Base-by-base conservation (phyloP, 257 asterid genomes). In the Nyctanthes arbortristis region DNA sequence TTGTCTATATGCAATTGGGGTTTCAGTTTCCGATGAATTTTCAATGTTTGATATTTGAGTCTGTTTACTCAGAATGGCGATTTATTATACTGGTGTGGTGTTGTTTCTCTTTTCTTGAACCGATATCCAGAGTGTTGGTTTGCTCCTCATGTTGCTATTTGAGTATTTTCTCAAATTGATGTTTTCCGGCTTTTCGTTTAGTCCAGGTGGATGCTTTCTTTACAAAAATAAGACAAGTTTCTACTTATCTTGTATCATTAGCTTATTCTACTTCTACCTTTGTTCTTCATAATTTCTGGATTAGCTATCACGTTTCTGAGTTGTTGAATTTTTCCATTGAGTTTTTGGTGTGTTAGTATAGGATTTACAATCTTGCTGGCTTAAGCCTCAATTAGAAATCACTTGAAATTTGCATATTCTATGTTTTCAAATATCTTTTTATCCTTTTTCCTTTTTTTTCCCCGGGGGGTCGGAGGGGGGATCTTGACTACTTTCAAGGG, bases 1-100 rank as follows among this genome's bases (percentile, higher is more conserved):
- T 61, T 61, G 1, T 29, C 47, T 25, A 12, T 39, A 1, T 58
- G 39, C 62, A 71, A 61, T 27, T 65, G 29, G 61, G 28, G 49
- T 37, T 47, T 68, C 52, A n/a, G 32, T 63, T 16, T 32, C 54
- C 58, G 22, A 27, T 31, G 29, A 47, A 33, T 31, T 7, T 58
- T n/a, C n/a, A n/a, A n/a, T n/a, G n/a, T n/a, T n/a, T 57, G 14
- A 11, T 37, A 13, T 25, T 6, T n/a, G 9, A 39, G 9, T n/a
- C 13, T 16, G 22, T 40, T 67, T 52, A 24, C 57, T 39, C 28
- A 30, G 49, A 29, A 2, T 18, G 34, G 7, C 4, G 25, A 30
- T 60, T 1, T 67, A 20, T 52, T 8, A 14, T 36, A 1, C 36
- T 45, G 32, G 16, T 64, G 16, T 32, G n/a, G 52, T 28, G 60